A percentile compares a stretch with the other conserved stretches of the same genome.
phyloP scores from a whole-genome alignment of 2,329 filamentous ascomycete species.

The Lasiodiplodia gonubiensis region DNA sequence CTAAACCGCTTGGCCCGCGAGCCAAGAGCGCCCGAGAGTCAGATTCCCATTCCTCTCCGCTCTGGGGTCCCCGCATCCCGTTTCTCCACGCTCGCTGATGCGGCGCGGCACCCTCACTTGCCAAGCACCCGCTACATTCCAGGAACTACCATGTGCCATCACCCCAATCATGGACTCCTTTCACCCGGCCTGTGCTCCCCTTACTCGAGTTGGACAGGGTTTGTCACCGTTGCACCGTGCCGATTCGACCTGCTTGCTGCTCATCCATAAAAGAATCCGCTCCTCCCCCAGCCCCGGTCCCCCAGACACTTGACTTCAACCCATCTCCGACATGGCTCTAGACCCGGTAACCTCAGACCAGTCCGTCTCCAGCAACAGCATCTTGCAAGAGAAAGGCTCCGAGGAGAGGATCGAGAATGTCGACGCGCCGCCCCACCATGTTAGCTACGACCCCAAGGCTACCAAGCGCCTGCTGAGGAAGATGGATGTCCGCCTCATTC shows the following conservation, averaged over 20 bases:
- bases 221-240: slow-evolving; percentile 20
- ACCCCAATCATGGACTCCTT: slow-evolving; percentile 7
- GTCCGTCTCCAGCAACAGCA: slow-evolving; percentile 15
- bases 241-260: slow-evolving; percentile 14
- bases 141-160: slow-evolving; percentile 10
- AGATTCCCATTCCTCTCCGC: slow-evolving; percentile 23
- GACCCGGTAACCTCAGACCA: slow-evolving; percentile 16
- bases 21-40: slow-evolving; percentile 23
- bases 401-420: slow-evolving; percentile 19
- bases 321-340: slow-evolving; percentile 8
- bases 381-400: slow-evolving; percentile 5
- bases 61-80: slow-evolving; percentile 23
- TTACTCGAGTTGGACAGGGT: slow-evolving; percentile 23
- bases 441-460: slow-evolving; percentile 45
- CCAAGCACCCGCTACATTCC: slow-evolving; percentile 12
- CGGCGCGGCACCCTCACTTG: slow-evolving; percentile 6
- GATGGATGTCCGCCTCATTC: slow-evolving; percentile 62
- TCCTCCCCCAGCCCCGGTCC: slow-evolving; percentile 7
- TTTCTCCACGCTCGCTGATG: slow-evolving; percentile 9
- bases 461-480: slow-evolving; percentile 61
- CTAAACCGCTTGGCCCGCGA: slow-evolving; percentile 13
- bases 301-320: slow-evolving; percentile 5
- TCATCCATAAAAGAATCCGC: slow-evolving; percentile 13
- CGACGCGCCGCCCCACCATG: not conserved
- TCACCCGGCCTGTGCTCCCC: slow-evolving; percentile 21